Percentiles rank a stretch among this genome's conserved stretches.
Conservation (phyloP, 345 rosid genomes). For the Heritiera fomes region DNA sequence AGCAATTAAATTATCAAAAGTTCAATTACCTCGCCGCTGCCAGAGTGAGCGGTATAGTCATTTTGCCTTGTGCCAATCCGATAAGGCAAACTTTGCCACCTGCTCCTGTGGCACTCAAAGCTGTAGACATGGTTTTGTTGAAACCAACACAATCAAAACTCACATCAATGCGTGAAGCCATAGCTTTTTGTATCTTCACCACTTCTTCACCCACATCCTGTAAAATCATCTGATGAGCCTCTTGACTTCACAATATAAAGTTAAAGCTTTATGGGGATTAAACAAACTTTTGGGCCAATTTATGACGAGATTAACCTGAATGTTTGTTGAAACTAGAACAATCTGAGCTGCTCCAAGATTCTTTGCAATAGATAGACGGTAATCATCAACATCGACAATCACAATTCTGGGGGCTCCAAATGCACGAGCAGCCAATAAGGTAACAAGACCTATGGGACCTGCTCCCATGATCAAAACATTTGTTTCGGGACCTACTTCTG, state of each 20-base stretch:
- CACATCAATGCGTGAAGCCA: conserved; percentile 48
- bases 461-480: conserved; percentile 58
- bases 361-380: conserved; percentile 48
- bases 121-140: conserved; percentile 60
- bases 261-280: not conserved
- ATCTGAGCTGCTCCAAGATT: conserved; percentile 51
- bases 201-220: conserved; percentile 55
- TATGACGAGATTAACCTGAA: conserved; percentile 36
- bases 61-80: conserved; percentile 50
- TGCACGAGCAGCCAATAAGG: conserved; percentile 61
- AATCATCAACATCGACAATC: conserved; percentile 51
- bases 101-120: conserved; percentile 48
- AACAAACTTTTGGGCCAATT: not conserved
- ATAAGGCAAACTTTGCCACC: conserved; percentile 72
- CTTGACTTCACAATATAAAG: not conserved
- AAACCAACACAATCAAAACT: conserved; percentile 68
- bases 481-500: conserved; percentile 49
- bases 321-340: conserved; percentile 48
- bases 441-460: conserved; percentile 66
- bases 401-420: conserved; percentile 56
- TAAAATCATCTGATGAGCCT: not conserved
- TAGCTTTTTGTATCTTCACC: conserved; percentile 42
- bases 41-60: conserved; percentile 55
- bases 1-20: not conserved
- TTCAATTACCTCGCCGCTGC: conserved; percentile 62